Base-by-base conservation (phyloP, 192 early-diverging fungal species). In the Tieghemiomyces parasiticus region DNA sequence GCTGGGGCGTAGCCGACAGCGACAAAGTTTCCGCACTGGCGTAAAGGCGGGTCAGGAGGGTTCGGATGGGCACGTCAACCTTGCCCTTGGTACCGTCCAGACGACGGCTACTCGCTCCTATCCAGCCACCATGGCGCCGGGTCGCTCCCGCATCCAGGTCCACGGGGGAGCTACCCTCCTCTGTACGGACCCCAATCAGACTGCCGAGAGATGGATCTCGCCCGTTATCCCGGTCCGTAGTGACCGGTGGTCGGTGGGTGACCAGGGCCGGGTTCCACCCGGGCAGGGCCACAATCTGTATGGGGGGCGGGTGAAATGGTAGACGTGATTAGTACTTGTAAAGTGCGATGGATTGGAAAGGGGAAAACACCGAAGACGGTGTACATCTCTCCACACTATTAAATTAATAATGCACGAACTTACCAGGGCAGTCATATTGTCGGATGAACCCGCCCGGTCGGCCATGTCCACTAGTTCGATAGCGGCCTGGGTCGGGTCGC, bases 361-460 rank as follows among this genome's bases (percentile, higher is more conserved):
- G 2, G 8, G 19, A 47, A 47, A 8, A 19, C 2, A 1, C 19
- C 1, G 46, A 47, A 47, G 1, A 47, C 19, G 25, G 46, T 24
- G 8, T 8, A 47, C 20, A 6, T 47, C 25, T 22, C 20, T 24
- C 19, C 19, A 1, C 19, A 3, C 2, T 1, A 1, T 22, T 22
- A 47, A 3, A 24, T 19, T 47, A 1, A 47, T 8, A 22, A 19
- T 47, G 46, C 19, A 8, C 8, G 2, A 22, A 32, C 54, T n/a
- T 70, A 80, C 79, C 71, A 82, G 59, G 20, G 74, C 73, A 0
- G 76, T 82, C 28, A 69, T 65, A 55, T 82, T 82, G 44, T 82
- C 81, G 33, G 80, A 73, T 2, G 78, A 67, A 12, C 76, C 75
- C 14, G 76, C 49, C 34, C 77, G 71, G 31, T 80, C 81, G 30